These are phyloP conservation scores for Clarkia xantiana DNA, from an alignment of 345 rosid species.

Conservation along the genomic window DNA sequence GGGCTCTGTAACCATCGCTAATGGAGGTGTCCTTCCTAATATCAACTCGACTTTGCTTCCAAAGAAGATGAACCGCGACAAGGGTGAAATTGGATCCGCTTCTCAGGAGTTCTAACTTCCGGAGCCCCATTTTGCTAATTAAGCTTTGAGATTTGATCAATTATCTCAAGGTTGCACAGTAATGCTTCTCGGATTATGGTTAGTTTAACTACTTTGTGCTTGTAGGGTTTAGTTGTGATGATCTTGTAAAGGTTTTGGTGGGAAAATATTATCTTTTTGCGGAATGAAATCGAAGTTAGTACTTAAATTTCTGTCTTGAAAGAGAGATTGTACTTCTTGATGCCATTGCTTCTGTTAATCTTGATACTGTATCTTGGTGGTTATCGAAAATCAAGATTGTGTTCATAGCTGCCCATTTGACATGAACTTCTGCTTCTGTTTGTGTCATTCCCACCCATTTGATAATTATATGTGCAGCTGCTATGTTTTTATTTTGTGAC, in stretches of 20 bases:
- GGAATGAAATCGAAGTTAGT: neutral
- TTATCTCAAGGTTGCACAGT: too few relatives aligned
- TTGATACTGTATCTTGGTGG: conserved; percentile 15
- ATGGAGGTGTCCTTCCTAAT: conserved; percentile 65
- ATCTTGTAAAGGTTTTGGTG: neutral
- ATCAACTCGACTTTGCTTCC: conserved; percentile 58
- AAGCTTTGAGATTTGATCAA: too few relatives aligned
- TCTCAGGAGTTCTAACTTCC: conserved; percentile 68
- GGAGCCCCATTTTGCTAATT: neutral
- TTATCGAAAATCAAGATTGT: conserved; percentile 17
- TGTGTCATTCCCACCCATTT: conserved; percentile 23
- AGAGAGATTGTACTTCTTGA: conserved; percentile 18
- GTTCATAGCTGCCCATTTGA: conserved; percentile 35
- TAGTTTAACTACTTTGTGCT: too few relatives aligned
- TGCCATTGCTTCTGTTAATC: conserved; percentile 33
- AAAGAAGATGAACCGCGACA: conserved; percentile 35
- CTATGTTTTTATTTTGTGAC: neutral
- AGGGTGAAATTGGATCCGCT: conserved; percentile 53
- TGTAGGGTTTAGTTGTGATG: neutral
- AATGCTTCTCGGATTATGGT: too few relatives aligned
- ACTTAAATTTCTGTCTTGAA: too few relatives aligned
- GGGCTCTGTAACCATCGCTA: conserved; percentile 59
- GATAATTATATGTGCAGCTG: conserved; percentile 27
- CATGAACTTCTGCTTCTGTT: conserved; percentile 18
- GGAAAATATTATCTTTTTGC: neutral